Evolutionary conservation across 2,329 filamentous ascomycete species (phyloP).

Genomic region (Aspergillus sp.): DNA sequence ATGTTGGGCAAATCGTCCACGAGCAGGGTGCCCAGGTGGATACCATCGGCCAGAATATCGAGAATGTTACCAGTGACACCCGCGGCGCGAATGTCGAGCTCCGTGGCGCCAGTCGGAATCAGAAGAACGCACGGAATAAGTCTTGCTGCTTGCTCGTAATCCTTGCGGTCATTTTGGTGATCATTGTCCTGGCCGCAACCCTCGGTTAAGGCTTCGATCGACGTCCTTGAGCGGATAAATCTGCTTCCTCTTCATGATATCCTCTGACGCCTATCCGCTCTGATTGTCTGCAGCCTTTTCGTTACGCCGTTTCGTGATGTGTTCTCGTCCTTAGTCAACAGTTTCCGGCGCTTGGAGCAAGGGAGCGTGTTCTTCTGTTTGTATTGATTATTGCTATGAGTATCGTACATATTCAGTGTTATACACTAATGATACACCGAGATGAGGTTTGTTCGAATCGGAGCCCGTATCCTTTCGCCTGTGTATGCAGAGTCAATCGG

Average conservation of each 20-base stretch:
- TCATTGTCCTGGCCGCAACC: slow-evolving; percentile 79
- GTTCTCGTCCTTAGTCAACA: slow-evolving; percentile 2
- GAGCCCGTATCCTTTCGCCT: slow-evolving; percentile 19
- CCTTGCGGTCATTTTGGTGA: slow-evolving; percentile 75
- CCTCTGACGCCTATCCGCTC: slow-evolving; percentile 18
- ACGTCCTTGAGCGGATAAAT: neutral
- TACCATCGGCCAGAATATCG: slow-evolving; percentile 79
- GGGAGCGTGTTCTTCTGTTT: slow-evolving; percentile 9
- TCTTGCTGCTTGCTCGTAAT: slow-evolving; percentile 87
- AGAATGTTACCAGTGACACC: slow-evolving; percentile 71
- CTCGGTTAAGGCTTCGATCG: slow-evolving; percentile 46
- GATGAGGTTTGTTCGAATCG: slow-evolving; percentile 10
- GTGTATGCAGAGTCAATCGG: slow-evolving; percentile 9
- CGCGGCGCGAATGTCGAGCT: slow-evolving; percentile 78
- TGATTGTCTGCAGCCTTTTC: slow-evolving; percentile 5
- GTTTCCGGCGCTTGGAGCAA: slow-evolving; percentile 14
- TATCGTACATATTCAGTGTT: slow-evolving; percentile 28
- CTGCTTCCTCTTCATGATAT: slow-evolving; percentile 23
- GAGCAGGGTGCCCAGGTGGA: slow-evolving; percentile 87
- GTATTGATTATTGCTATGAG: slow-evolving; percentile 10
- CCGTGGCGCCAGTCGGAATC: slow-evolving; percentile 76
- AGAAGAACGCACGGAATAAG: slow-evolving; percentile 91
- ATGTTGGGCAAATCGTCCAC: slow-evolving; percentile 93
- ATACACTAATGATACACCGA: slow-evolving; percentile 26
- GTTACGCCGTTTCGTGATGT: slow-evolving; percentile 4